A percentile compares a stretch with the other conserved stretches of the same genome.
Conservation (phyloP, 2,329 filamentous ascomycete species). For the Ophiocordyceps unilateralis region DNA sequence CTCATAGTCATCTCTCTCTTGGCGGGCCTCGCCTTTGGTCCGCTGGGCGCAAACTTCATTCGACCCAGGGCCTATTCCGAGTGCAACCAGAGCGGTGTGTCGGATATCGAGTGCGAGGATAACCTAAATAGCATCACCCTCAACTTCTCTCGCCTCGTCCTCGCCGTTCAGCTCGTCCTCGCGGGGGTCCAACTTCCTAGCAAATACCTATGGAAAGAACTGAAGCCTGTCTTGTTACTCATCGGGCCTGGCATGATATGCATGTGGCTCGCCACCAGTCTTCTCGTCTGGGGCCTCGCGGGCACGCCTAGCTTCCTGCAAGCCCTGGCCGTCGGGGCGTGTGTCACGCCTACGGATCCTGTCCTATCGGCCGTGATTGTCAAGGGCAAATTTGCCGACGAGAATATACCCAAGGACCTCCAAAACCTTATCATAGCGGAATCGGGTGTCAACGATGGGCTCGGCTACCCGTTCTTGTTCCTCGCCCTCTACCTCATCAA, state of each 20-base stretch:
- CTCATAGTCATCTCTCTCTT: constrained; percentile 57
- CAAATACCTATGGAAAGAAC: constrained; percentile 63
- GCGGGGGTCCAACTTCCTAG: constrained; percentile 77
- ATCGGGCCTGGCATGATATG: constrained; percentile 69
- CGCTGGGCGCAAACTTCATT: constrained; percentile 59
- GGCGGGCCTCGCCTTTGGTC: constrained; percentile 65
- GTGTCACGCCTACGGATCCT: constrained; percentile 84
- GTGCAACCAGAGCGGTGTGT: constrained; percentile 5
- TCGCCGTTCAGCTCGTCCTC: constrained; percentile 78
- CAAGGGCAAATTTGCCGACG: constrained; percentile 84
- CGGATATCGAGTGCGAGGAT: constrained; percentile 15
- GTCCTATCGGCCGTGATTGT: constrained; percentile 79
- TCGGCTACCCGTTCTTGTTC: constrained; percentile 80
- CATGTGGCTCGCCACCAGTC: constrained; percentile 76
- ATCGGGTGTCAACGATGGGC: constrained; percentile 75
- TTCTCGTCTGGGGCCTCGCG: constrained; percentile 62
- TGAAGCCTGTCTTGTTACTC: constrained; percentile 56
- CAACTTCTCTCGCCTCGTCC: constrained; percentile 70
- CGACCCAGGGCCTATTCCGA: constrained; percentile 58
- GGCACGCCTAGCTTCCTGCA: constrained; percentile 58
- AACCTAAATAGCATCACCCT: constrained; percentile 59
- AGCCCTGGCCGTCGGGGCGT: constrained; percentile 64
- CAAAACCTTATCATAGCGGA: constrained; percentile 71
- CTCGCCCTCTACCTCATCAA: constrained; percentile 71
- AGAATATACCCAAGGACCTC: constrained; percentile 67